These are phyloP conservation scores for Taphrina communis DNA, from an alignment of 1,139 yeast species.

Conservation along the genomic window DNA sequence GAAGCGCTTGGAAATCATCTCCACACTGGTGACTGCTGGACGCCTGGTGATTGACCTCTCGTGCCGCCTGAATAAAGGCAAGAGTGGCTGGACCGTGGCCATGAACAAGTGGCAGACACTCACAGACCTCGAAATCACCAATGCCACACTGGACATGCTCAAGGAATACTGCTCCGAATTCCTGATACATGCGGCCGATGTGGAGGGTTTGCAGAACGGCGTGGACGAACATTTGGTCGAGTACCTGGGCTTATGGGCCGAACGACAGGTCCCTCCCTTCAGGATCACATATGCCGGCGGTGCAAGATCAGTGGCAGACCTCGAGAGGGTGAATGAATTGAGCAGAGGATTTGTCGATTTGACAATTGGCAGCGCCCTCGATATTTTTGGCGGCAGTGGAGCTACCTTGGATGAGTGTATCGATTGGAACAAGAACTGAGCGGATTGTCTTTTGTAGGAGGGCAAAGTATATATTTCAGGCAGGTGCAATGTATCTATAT, in stretches of 20 bases:
- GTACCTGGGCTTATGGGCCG: constrained; percentile 76
- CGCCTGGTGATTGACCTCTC: constrained; percentile 44
- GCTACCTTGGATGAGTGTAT: constrained; percentile 78
- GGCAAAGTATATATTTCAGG: background rate
- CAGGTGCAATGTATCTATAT: background rate
- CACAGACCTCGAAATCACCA: constrained; percentile 65
- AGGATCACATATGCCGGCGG: constrained; percentile 97
- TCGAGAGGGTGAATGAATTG: constrained; percentile 65
- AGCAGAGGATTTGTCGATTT: constrained; percentile 85
- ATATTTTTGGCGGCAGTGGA: constrained; percentile 86
- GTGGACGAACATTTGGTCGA: constrained; percentile 78
- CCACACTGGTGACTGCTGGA: constrained; percentile 60
- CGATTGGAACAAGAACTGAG: constrained; percentile 27
- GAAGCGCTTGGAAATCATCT: constrained; percentile 60
- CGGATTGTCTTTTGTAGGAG: background rate
- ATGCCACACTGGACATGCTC: constrained; percentile 61
- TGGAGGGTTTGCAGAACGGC: constrained; percentile 93
- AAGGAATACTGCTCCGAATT: constrained; percentile 79
- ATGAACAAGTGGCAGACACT: constrained; percentile 97
- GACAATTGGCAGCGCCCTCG: constrained; percentile 90
- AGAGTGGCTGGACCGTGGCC: constrained; percentile 79
- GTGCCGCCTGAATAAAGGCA: constrained; percentile 66
- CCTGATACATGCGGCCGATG: constrained; percentile 96
- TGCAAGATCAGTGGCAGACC: constrained; percentile 74
- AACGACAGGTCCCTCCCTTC: constrained; percentile 52